Evolutionary conservation across 805 yeast genomes (phyloP).

Genomic region (Metschnikowia drakensbergensis): DNA sequence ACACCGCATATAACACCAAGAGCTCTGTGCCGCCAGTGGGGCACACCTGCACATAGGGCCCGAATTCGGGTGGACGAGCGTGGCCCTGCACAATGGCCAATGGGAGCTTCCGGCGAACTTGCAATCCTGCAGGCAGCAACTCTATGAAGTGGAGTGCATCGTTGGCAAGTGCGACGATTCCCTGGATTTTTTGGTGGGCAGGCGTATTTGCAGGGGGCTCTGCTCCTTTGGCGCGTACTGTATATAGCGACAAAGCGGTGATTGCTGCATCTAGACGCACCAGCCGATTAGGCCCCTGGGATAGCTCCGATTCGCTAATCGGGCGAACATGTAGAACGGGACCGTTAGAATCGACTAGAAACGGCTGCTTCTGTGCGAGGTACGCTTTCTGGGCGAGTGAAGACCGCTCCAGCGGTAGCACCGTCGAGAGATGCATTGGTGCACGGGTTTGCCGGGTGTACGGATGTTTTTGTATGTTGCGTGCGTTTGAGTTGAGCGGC

Average conservation of each 20-base stretch:
- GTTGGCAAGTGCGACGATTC: background rate
- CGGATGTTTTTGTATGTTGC: too few species aligned
- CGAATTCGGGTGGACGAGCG: background rate
- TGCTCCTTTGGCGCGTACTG: background rate
- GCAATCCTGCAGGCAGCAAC: background rate
- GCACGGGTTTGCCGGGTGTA: background rate
- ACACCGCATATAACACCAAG: slow-evolving; percentile 4
- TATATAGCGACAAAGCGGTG: background rate
- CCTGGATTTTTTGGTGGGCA: background rate
- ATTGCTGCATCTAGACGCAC: background rate
- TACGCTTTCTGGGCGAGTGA: background rate
- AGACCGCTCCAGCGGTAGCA: slow-evolving; percentile 1
- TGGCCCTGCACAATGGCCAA: background rate
- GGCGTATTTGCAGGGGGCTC: background rate
- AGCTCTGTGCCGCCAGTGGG: background rate
- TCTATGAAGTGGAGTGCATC: background rate
- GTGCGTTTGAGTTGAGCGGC: too few species aligned
- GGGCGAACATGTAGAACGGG: background rate
- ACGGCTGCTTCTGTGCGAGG: background rate
- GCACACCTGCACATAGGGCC: background rate
- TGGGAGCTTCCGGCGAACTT: background rate
- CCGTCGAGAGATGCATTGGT: background rate
- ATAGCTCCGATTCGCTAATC: background rate
- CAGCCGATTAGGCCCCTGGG: background rate
- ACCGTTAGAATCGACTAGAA: background rate